A percentile compares a stretch with the other conserved stretches of the same genome.
These are phyloP conservation scores for Trypethelium eluteriae DNA, from an alignment of 495 filamentous ascomycete genomes.

Conservation along the genomic window DNA sequence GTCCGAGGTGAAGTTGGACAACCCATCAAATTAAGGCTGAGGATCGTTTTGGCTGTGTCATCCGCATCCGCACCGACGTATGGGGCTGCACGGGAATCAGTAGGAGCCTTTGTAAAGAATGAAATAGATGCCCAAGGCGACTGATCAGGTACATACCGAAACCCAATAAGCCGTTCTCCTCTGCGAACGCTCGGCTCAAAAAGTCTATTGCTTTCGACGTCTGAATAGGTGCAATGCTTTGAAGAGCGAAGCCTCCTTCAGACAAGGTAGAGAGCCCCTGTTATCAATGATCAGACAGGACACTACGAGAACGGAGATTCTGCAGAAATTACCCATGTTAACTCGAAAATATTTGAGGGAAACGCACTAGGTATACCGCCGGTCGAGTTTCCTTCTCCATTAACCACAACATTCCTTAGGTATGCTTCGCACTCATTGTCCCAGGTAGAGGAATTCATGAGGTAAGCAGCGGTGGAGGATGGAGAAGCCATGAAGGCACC, in stretches of 20 bases:
- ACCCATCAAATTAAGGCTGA: constrained; percentile 32
- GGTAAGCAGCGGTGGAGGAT: constrained; percentile 43
- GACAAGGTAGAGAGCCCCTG: constrained; percentile 8
- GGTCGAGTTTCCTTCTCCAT: constrained; percentile 15
- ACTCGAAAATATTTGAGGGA: constrained; percentile 39
- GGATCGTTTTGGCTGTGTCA: constrained; percentile 42
- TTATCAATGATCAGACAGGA: constrained; percentile 14
- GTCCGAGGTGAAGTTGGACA: constrained; percentile 22
- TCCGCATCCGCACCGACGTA: constrained; percentile 41
- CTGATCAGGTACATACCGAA: constrained; percentile 13
- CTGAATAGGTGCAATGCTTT: background rate
- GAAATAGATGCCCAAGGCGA: constrained; percentile 22
- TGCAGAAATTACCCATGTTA: constrained; percentile 29
- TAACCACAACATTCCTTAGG: constrained; percentile 21
- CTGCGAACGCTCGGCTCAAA: background rate
- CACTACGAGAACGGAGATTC: constrained; percentile 15
- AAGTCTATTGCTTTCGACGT: constrained; percentile 8
- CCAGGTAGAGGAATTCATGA: constrained; percentile 39
- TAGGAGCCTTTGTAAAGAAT: background rate
- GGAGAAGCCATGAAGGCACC: constrained; percentile 45
- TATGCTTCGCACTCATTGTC: constrained; percentile 38
- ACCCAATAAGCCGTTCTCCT: constrained; percentile 9
- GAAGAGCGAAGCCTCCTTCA: constrained; percentile 14
- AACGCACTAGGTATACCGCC: constrained; percentile 34
- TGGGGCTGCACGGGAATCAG: background rate